Evolutionary conservation across 306 rosid species (phyloP), one percentile per base, ranked within the genome.

Genomic region (Glycine soja): DNA sequence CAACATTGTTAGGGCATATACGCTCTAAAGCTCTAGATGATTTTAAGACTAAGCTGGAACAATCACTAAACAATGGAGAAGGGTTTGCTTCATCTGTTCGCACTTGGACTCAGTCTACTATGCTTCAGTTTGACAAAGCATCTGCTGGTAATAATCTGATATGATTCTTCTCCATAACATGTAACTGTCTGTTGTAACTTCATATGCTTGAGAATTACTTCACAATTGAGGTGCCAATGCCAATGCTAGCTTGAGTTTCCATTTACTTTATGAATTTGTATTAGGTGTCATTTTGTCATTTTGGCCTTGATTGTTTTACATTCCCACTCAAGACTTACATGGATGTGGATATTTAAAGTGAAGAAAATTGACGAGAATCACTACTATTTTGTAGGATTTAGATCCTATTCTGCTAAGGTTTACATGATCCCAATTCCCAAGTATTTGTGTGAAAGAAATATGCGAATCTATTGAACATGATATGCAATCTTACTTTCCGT

Each of bases 11-110:
- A 45, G 97, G 97, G 56, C 97, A 89, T 82, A 82, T 95, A 42
- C 90, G 92, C 19, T 70, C 91, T 84, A 81, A 74, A 76, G 89
- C 91, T 45, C 79, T 89, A 12, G 90, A 89, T 6, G 78, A 74
- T 84, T 95, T 93, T 56, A 90, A 95, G 90, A 63, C 65, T 59
- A 79, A 87, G 73, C 84, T 95, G 74, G 94, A 90, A 50, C 87
- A 81, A 61, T 85, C 97, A n/a, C 82, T 93, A 75, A 88, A 81
- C 12, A 84, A 83, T 18, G 97, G 97, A 84, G 97, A 89, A 89
- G 93, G 91, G 61, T 95, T 91, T 65, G 90, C 97, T 71, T 83
- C 91, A 58, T 68, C 94, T 43, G 92, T 85, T 75, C 82, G 73
- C 68, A 83, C 8, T 12, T 88, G 76, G 76, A 70, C 85, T 10